Evolutionary conservation across 495 filamentous ascomycete species (phyloP), one percentile per base, ranked within the genome.

Genomic region (Neurospora sp.): DNA sequence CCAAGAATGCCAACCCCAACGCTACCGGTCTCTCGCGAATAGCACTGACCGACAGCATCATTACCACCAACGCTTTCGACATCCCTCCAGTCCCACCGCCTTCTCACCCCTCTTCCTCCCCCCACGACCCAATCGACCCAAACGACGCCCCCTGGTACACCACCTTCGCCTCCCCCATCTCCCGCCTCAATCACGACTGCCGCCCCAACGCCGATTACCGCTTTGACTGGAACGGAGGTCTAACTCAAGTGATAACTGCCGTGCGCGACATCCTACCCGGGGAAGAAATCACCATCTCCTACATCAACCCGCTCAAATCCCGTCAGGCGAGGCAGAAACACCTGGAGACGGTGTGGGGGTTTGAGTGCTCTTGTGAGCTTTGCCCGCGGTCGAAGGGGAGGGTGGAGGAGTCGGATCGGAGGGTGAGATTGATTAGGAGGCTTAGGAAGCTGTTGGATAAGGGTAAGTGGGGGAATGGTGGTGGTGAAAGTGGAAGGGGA

Each of bases 151-250:
- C n/a, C 18, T 75, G 74, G 11, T 76, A 80, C 70, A 39, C 78
- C 48, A 46, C 69, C 71, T 80, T 80, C 68, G 78, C 75, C 69
- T 75, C 76, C 27, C 70, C 81, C 31, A 81, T 84, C 70, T 80
- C 82, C 6, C 77, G 83, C 44, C 73, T 83, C 72, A 85, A 85
- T 73, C 83, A 85, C 74, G 82, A 81, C 74, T 85, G 83, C 72
- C 81, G 82, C 0, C 80, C 83, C 9, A 84, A 83, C 44, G 81
- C 80, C 12, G 82, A 82, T 46, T 84, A 85, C 79, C 79, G 77
- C 71, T 84, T 81, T 61, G 79, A 81, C 38, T 65, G 53, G 53
- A 72, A 79, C 42, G 71, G 18, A 7, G 74, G 77, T 1, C 79
- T 84, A 14, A 73, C 75, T 10, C 83, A 85, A 59, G 78, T 76